Percentiles rank a stretch among this genome's conserved stretches.
phyloP scores from a whole-genome alignment of 257 asterid species.

The Sherardia arvensis region DNA sequence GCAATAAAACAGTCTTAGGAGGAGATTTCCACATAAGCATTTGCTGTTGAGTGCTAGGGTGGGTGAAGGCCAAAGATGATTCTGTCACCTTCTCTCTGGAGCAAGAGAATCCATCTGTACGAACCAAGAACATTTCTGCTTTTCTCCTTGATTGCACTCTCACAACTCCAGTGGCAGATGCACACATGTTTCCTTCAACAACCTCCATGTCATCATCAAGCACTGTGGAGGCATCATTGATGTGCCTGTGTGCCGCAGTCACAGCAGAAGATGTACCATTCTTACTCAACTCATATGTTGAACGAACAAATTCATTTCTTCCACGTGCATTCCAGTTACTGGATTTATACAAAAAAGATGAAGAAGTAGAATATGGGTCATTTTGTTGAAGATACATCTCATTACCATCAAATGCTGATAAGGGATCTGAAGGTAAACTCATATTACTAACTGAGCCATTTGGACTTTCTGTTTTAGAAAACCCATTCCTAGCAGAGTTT shows the following conservation, averaged over 20 bases:
- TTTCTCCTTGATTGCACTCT: conserved; percentile 94
- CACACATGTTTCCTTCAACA: conserved; percentile 73
- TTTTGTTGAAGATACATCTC: conserved; percentile 29
- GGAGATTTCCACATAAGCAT: conserved; percentile 97
- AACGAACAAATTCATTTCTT: conserved; percentile 28
- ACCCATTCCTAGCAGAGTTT: conserved; percentile 20
- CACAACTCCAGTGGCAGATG: conserved; percentile 93
- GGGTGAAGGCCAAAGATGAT: conserved; percentile 93
- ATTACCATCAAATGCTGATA: conserved; percentile 13
- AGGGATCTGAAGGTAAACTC: conserved; percentile 24
- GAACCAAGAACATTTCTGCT: conserved; percentile 98
- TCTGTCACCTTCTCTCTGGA: conserved; percentile 92
- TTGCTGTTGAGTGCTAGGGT: conserved; percentile 98
- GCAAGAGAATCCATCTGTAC: conserved; percentile 97
- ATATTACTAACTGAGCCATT: conserved; percentile 30
- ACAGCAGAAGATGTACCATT: conserved; percentile 21
- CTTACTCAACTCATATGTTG: conserved; percentile 24
- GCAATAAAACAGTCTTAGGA: conserved; percentile 77
- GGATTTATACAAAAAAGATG: conserved; percentile 26
- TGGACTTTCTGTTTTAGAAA: conserved; percentile 25
- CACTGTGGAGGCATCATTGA: conserved; percentile 37
- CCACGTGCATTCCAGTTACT: conserved; percentile 20
- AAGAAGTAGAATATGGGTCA: conserved; percentile 16
- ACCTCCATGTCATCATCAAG: conserved; percentile 56
- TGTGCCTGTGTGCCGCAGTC: conserved; percentile 22